phyloP scores from a whole-genome alignment of 768 basidiomycete genomes.

The Trametes elegans region DNA sequence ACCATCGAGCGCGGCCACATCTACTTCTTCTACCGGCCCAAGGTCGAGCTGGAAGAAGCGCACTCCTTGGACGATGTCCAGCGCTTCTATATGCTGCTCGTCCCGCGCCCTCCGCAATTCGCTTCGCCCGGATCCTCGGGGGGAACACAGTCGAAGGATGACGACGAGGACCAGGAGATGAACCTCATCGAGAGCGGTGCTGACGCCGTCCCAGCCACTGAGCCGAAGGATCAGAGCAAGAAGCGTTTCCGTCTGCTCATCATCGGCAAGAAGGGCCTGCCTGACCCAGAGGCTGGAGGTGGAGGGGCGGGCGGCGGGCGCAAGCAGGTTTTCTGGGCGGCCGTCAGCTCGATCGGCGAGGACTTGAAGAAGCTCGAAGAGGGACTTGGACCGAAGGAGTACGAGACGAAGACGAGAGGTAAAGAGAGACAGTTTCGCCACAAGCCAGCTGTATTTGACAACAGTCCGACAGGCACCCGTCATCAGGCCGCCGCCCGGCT shows the following conservation, averaged over 20 bases:
- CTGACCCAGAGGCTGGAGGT: constrained; percentile 39
- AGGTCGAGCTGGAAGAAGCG: constrained; percentile 50
- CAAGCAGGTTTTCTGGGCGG: constrained; percentile 54
- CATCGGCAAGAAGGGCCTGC: constrained; percentile 58
- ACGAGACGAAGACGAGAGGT: constrained; percentile 65
- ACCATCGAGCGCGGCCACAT: constrained; percentile 59
- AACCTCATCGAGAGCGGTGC: constrained; percentile 42
- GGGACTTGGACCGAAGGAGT: constrained; percentile 48
- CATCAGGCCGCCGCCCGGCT: constrained; percentile 52
- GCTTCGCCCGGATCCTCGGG: constrained; percentile 8
- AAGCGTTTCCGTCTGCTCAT: constrained; percentile 51
- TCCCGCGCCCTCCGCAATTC: constrained; percentile 52
- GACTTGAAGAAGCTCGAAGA: constrained; percentile 47
- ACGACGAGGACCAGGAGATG: constrained; percentile 39
- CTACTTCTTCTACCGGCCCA: constrained; percentile 65
- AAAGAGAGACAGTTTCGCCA: constrained; percentile 3
- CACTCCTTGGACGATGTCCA: constrained; percentile 56
- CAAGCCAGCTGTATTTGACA: not conserved
- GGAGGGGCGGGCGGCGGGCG: constrained; percentile 32
- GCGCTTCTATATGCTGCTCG: constrained; percentile 58
- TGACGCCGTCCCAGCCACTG: constrained; percentile 47
- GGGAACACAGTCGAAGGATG: constrained; percentile 16
- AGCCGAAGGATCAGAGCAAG: constrained; percentile 32
- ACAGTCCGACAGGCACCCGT: constrained; percentile 38
- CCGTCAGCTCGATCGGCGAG: constrained; percentile 48